Base-by-base conservation (phyloP, 768 basidiomycete genomes). In the Favolaschia claudopus region DNA sequence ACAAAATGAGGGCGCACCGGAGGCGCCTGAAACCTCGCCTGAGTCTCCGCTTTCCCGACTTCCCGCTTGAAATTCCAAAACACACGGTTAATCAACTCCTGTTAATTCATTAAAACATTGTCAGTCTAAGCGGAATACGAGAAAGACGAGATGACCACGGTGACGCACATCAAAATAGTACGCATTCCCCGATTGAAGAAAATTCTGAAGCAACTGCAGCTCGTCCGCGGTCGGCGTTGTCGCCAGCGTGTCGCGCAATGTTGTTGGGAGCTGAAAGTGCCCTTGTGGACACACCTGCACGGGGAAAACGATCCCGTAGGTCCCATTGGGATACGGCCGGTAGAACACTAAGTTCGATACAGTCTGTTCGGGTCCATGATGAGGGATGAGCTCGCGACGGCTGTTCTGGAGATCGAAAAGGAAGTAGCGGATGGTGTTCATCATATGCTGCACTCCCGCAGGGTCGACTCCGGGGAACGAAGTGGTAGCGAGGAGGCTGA, bases 381-480 rank as follows among this genome's bases (percentile, higher is more conserved):
- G 59, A 3, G 59, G 59, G 2, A 55, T 47, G 4, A 60, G 12
- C 22, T 60, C 59, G 20, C 39, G 29, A 28, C 29, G 19, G 28
- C 47, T 49, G 42, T 60, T 60, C 47, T 60, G 59, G 34, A 60
- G 22, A 19, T 60, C 59, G 59, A 60, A 60, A 10, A 60, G 59
- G 34, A 60, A 60, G 20, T 55, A 60, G 0, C 59, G 59, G 6
- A 60, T 39, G 4, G 59, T 45, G 46, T 55, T 50, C 59, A 60
- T 60, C 20, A 60, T n/a, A 22, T 55, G 52, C 47, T 60, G 53
- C 20, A 55, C 47, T 24, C 50, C 34, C 13, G 28, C 12, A 1
- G 22, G 20, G 24, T 37, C 34, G 34, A 60, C 45, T 15, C 10
- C 13, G 10, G 53, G 47, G 34, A 60, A 60, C 4, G 53, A 12